Percentiles rank a stretch among this genome's conserved stretches.
These are phyloP conservation scores for Hypoxylon lienhwacheense DNA, from an alignment of 495 filamentous ascomycete species.

Conservation along the genomic window DNA sequence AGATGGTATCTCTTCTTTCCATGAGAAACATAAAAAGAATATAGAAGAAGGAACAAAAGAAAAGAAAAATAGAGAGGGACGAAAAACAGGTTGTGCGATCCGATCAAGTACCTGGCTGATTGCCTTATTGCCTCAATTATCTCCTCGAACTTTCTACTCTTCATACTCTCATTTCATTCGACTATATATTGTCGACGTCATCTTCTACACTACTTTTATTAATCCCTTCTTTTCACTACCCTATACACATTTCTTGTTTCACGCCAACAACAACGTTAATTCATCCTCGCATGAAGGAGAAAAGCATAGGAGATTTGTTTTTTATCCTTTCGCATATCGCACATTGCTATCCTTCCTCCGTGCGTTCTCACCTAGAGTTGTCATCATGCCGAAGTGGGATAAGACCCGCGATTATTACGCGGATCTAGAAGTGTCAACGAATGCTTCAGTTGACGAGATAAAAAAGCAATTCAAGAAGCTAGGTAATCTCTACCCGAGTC, in stretches of 20 bases:
- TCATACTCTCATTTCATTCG: no score
- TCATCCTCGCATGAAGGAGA: slow-evolving; percentile 11
- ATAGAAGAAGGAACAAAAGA: no score
- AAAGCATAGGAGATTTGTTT: background rate
- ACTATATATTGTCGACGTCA: no score
- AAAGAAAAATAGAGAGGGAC: no score
- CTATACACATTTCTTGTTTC: background rate
- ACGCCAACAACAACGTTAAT: background rate
- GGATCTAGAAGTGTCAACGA: slow-evolving; percentile 69
- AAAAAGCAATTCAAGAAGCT: slow-evolving; percentile 86
- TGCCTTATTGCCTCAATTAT: no score
- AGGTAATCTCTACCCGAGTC: slow-evolving; percentile 52
- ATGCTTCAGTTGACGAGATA: slow-evolving; percentile 69
- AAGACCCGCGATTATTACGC: slow-evolving; percentile 80
- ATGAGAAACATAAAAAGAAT: no score
- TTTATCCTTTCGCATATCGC: background rate
- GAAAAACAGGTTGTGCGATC: no score
- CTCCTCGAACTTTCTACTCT: no score
- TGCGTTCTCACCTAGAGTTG: slow-evolving; percentile 11
- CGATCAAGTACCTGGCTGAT: no score
- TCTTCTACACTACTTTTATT: no score
- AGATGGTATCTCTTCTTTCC: no score
- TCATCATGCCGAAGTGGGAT: slow-evolving; percentile 75
- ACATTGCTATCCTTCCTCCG: slow-evolving; percentile 1
- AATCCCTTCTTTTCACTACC: background rate